Base-by-base conservation (phyloP, 2,329 filamentous ascomycete species). In the Proliferodiscus dingleyae region DNA sequence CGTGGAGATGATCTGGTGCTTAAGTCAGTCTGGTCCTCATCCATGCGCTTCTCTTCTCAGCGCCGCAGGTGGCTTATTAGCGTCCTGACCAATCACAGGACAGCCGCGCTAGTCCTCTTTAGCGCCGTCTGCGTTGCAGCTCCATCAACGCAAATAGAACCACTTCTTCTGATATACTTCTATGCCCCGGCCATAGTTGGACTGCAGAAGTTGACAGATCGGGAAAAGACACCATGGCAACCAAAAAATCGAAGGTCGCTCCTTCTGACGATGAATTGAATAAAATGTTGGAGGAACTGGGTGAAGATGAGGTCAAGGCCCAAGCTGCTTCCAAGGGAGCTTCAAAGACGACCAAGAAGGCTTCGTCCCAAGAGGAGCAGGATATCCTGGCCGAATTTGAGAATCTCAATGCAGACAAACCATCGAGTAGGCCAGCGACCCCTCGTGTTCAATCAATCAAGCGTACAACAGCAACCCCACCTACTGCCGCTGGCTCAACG, bases 371-470 rank as follows among this genome's bases (percentile, higher is more conserved):
- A 37, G 49, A 56, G 34, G 62, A 83, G 59, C 77, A 87, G 57
- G 89, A 95, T 64, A 81, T 91, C 47, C 77, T 97, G 30, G 89
- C 89, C 51, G 90, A 96, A 59, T 79, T 97, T 50, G 88, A 94
- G 65, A 83, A 83, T 57, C 54, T 64, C 18, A 87, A 81, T 59
- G 75, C 80, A 43, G 81, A 87, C 64, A 74, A 83, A 61, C 77
- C 87, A 24, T 61, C 72, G 51, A 82, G 82, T 53, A 82, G 90
- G 38, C 87, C 91, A 13, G 84, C 87, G 60, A 97, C 91, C 1
- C 93, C 91, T 30, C 85, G 87, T 56, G 66, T 81, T 62, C 77
- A 79, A 56, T 40, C 55, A 16, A 73, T 76, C 36, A 79, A 76
- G 49, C 73, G 72, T 37, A 67, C 72, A 19, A 70, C 72, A 42